Evolutionary conservation across 2,329 filamentous ascomycete species (phyloP), one percentile per base, ranked within the genome.

Genomic region (Diaporthe sp.): DNA sequence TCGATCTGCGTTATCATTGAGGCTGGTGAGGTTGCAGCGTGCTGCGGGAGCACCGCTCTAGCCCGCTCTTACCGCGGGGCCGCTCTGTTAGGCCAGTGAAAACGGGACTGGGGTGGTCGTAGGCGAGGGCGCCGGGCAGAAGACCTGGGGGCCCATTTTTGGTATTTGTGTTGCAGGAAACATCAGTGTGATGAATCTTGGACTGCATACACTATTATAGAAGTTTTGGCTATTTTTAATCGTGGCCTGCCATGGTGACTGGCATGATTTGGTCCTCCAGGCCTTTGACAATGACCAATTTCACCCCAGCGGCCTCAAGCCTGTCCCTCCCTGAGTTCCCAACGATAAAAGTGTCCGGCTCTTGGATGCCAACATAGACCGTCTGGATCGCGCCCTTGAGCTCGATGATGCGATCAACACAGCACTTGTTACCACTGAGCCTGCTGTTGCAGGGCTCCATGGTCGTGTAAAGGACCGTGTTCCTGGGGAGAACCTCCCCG

Each of bases 401-500:
- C 44, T 77, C 76, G 73, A 85, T 70, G 25, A 85, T 85, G 30
- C 82, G 80, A 3, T 81, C 78, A 37, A 78, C 79, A 63, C 84
- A 86, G 10, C 81, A 82, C 77, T 76, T 81, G 63, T 84, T 84
- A 6, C 83, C 81, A 71, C 83, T 84, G 0, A 86, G 76, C 71
- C 84, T 80, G 74, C 83, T 80, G 70, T 82, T 85, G 77, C 85
- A 87, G 6, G 85, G 83, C 73, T 86, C 85, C 84, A 86, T 86
- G 10, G 84, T 86, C 7, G 84, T 86, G 73, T 86, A 86, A 0
- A 87, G 78, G 1, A 81, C 81, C 0, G 84, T 84, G 68, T 85
- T 83, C 3, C 77, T 27, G 0, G 84, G 83, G 3, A 87, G 78
- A 5, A 84, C 81, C n/a, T 82, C 76, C 13, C 77, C 73, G 7